Evolutionary conservation across 495 filamentous ascomycete species (phyloP).

Genomic region (Daldinia concentrica): DNA sequence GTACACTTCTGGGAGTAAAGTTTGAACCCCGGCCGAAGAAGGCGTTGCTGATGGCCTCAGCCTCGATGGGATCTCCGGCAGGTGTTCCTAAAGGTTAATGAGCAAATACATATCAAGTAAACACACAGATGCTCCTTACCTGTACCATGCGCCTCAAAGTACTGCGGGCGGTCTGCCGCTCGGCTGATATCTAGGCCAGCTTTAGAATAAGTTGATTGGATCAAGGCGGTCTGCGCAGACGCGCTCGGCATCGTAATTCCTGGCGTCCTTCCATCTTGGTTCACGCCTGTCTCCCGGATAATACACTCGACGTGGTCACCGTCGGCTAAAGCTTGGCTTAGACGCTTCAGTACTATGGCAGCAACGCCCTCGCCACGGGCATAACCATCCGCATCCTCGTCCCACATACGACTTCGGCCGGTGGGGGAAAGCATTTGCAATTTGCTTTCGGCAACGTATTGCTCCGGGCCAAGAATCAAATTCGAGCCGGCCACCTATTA

Average conservation of each 20-base stretch:
- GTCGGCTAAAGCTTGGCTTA: slow-evolving; percentile 54
- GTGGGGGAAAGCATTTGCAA: slow-evolving; percentile 25
- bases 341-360: slow-evolving; percentile 59
- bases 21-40: slow-evolving; percentile 20
- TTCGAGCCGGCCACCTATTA: slow-evolving; percentile 55
- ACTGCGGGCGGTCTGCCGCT: slow-evolving; percentile 10
- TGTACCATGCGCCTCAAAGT: slow-evolving; percentile 42
- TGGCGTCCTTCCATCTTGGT: slow-evolving; percentile 57
- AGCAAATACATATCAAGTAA: no score
- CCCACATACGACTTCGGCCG: slow-evolving; percentile 33
- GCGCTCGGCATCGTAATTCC: slow-evolving; percentile 59
- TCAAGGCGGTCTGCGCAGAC: slow-evolving; percentile 56
- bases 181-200: slow-evolving; percentile 46
- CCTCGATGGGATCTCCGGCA: slow-evolving; percentile 64
- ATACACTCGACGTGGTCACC: slow-evolving; percentile 60
- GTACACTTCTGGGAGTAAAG: background rate
- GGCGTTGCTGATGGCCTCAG: slow-evolving; percentile 49
- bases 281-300: slow-evolving; percentile 59
- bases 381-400: slow-evolving; percentile 64
- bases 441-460: slow-evolving; percentile 18
- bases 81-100: slow-evolving; percentile 8
- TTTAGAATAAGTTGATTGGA: slow-evolving; percentile 50
- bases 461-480: slow-evolving; percentile 50
- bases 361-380: slow-evolving; percentile 64
- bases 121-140: slow-evolving; percentile 1